Evolutionary conservation across 768 basidiomycete species (phyloP), one percentile per base, ranked within the genome.

Genomic region (Cystoderma amianthinum): DNA sequence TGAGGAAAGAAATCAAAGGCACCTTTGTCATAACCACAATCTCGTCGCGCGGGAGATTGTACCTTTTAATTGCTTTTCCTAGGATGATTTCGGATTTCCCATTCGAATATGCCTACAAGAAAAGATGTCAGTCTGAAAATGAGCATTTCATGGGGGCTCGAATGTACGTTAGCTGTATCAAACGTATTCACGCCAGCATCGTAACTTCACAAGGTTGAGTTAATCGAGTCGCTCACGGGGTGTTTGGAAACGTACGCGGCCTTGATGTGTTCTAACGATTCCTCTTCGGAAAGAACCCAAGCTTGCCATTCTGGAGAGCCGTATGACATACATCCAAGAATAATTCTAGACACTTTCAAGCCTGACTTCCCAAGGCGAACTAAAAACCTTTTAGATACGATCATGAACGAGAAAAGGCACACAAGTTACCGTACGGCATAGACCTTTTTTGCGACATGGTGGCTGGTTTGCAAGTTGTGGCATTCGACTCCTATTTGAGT

Each of bases 21-120:
- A 19, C 34, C 63, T 90, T 89, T 41, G 87, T 86, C 67, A 89
- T 71, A 12, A 90, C 73, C 13, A 90, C 85, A 35, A 88, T 77
- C 48, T 81, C 76, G 11, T 82, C 80, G 1, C 86, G 74, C 13
- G 84, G 83, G 10, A 85, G 65, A 16, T 78, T 56, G 47, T 75
- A 68, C 46, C 76, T 52, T 50, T 82, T 83, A 62, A 90, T 78
- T 2, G 78, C 83, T 48, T 82, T 80, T 9, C 85, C 85, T n/a
- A 86, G 64, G 39, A 86, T 69, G 35, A 72, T 51, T 53, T 89
- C 87, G 0, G 78, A 81, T 4, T 63, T 57, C 2, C 82, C 82
- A 46, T 82, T 78, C 1, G 78, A 81, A 51, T 85, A 86, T 0
- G 71, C 64, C 78, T 81, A n/a, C 12, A 7, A 17, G n/a, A n/a